Percentiles rank a stretch among this genome's conserved stretches.
Conservation (phyloP, 2,329 filamentous ascomycete species). For the Mycocentrospora acerina region DNA sequence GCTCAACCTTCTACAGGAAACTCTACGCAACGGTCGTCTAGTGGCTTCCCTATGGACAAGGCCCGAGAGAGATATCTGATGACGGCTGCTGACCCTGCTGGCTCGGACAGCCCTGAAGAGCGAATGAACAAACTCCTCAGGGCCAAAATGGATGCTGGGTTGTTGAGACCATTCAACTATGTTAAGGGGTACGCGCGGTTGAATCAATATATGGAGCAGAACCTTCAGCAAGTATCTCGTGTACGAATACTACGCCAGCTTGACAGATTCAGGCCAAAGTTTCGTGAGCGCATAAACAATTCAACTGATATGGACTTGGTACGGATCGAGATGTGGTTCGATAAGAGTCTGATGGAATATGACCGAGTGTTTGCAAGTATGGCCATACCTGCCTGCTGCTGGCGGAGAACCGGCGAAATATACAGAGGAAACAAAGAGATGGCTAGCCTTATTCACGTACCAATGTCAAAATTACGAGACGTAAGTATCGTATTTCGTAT, state of each 20-base stretch:
- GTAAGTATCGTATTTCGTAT: conserved; percentile 55
- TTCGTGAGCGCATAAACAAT: conserved; percentile 88
- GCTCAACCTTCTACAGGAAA: conserved; percentile 52
- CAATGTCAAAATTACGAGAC: conserved; percentile 86
- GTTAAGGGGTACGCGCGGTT: conserved; percentile 92
- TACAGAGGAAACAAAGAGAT: conserved; percentile 98
- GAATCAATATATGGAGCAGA: conserved; percentile 86
- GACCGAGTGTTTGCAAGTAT: conserved; percentile 98
- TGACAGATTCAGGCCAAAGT: conserved; percentile 91
- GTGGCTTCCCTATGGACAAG: conserved; percentile 66
- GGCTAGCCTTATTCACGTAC: conserved; percentile 92
- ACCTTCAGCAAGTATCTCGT: conserved; percentile 79
- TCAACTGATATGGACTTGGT: conserved; percentile 93
- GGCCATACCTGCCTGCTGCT: conserved; percentile 97
- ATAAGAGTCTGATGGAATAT: conserved; percentile 93
- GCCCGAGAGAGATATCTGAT: conserved; percentile 89
- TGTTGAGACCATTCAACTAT: conserved; percentile 97
- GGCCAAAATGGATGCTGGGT: conserved; percentile 93
- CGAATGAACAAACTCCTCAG: conserved; percentile 92
- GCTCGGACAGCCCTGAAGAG: conserved; percentile 81
- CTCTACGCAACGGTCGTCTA: conserved; percentile 62
- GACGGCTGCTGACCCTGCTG: conserved; percentile 91
- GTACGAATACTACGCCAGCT: conserved; percentile 91
- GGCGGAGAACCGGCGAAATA: conserved; percentile 94
- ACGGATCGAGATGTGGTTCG: conserved; percentile 98